phyloP scores from a whole-genome alignment of 2,329 filamentous ascomycete species.

The Neonectria neomacrospora region DNA sequence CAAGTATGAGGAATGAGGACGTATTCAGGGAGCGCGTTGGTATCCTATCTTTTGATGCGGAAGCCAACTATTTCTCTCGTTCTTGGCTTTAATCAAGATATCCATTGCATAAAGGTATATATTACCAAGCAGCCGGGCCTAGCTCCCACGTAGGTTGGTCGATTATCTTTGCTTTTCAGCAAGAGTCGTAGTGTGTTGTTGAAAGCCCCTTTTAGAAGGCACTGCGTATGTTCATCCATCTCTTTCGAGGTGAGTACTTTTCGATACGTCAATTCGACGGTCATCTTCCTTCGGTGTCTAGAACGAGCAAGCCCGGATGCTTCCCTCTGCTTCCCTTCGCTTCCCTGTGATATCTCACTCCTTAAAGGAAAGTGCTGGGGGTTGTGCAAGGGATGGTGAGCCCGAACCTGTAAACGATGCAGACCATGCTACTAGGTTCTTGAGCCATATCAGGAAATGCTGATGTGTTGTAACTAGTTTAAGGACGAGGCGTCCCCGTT shows the following conservation, averaged over 20 bases:
- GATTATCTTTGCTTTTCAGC: background rate
- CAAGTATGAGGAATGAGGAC: background rate
- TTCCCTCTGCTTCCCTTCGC: too few species aligned
- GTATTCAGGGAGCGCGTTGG: background rate
- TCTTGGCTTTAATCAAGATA: slow-evolving; percentile 1
- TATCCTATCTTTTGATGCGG: slow-evolving; percentile 11
- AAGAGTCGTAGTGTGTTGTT: background rate
- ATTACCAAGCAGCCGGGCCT: background rate
- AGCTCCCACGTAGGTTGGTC: background rate
- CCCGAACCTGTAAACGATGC: background rate
- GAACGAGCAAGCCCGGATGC: background rate
- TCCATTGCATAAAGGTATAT: slow-evolving; percentile 11
- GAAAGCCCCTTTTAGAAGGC: background rate
- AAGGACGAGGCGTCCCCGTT: slow-evolving; percentile 66
- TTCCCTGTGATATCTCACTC: background rate
- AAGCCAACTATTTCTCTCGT: background rate
- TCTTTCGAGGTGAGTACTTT: slow-evolving; percentile 1
- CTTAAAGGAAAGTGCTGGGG: background rate
- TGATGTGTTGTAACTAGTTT: slow-evolving; percentile 10
- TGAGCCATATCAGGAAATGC: background rate
- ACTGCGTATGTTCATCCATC: background rate
- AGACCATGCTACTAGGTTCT: background rate
- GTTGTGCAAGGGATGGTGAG: too few species aligned
- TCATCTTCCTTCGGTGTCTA: background rate
- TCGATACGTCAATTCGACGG: background rate